A percentile compares a stretch with the other conserved stretches of the same genome.
These are phyloP conservation scores for Amylostereum chailletii DNA, from an alignment of 1,284 basidiomycete genomes.

Conservation along the genomic window DNA sequence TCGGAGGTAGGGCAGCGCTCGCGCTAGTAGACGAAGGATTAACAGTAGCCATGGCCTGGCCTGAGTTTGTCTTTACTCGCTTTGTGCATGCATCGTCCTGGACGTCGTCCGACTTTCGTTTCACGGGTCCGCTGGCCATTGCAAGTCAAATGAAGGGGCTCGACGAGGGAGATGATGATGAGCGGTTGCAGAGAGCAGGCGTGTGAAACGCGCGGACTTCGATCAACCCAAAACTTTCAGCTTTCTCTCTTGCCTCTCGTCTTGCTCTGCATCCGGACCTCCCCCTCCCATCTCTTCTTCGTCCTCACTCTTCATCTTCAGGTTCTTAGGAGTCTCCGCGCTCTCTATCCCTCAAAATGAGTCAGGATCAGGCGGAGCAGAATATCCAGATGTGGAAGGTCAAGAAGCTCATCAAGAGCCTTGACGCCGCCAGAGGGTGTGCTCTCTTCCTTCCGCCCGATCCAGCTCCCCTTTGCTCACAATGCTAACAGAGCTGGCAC, in stretches of 20 bases:
- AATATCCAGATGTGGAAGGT: constrained; percentile 96
- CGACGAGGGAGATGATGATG: too few relatives aligned
- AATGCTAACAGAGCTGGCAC: constrained; percentile 71
- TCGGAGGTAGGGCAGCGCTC: too few relatives aligned
- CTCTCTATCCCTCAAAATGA: constrained; percentile 40
- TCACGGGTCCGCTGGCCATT: neutral
- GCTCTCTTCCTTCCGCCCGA: constrained; percentile 14
- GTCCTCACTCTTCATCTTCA: constrained; percentile 6
- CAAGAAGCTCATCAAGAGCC: constrained; percentile 96
- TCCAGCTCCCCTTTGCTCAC: neutral
- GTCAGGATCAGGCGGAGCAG: constrained; percentile 74
- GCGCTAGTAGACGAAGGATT: too few relatives aligned
- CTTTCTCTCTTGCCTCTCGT: neutral
- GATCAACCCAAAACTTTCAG: neutral
- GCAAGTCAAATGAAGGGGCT: too few relatives aligned
- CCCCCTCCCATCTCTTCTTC: constrained; percentile 1
- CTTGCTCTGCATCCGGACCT: constrained; percentile 2
- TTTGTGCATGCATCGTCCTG: too few relatives aligned
- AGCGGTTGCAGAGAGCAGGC: too few relatives aligned
- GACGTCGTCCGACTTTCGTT: neutral
- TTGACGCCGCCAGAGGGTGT: constrained; percentile 86
- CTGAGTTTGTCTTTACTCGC: too few relatives aligned
- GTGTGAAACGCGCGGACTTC: neutral
- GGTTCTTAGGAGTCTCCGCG: constrained; percentile 1
- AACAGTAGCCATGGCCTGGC: too few relatives aligned